phyloP scores from a whole-genome alignment of 176 grass and related monocot genomes.

The Tuctoria greenei region DNA sequence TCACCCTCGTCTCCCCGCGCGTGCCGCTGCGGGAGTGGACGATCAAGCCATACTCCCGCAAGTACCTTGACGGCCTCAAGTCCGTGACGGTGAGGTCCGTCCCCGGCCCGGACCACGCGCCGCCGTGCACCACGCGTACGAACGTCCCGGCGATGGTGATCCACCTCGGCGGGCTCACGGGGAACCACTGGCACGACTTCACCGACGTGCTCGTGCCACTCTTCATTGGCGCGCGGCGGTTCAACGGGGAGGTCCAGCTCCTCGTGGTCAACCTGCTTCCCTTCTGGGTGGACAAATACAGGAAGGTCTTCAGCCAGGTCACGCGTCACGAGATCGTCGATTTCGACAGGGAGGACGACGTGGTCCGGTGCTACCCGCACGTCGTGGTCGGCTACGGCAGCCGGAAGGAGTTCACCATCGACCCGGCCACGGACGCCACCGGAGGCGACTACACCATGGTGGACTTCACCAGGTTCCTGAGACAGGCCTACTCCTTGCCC shows the following conservation, averaged over 20 bases:
- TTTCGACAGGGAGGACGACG: conserved; percentile 47
- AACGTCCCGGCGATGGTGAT: conserved; percentile 59
- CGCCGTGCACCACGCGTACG: conserved; percentile 34
- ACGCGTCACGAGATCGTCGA: conserved; percentile 61
- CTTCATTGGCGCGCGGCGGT: conserved; percentile 55
- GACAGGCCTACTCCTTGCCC: conserved; percentile 41
- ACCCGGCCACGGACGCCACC: conserved; percentile 34
- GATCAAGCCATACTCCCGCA: conserved; percentile 66
- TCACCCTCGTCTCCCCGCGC: conserved; percentile 38
- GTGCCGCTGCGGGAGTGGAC: conserved; percentile 41
- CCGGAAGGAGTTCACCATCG: conserved; percentile 69
- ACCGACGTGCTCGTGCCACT: conserved; percentile 58
- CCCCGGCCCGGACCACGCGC: conserved; percentile 4
- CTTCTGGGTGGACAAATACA: conserved; percentile 54
- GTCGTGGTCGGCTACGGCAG: conserved; percentile 52
- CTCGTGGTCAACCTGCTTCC: conserved; percentile 58
- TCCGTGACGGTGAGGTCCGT: conserved; percentile 44
- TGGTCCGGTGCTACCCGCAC: conserved; percentile 53
- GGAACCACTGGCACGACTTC: conserved; percentile 83
- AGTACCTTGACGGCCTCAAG: conserved; percentile 56
- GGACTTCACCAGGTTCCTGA: conserved; percentile 57
- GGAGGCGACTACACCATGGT: conserved; percentile 53
- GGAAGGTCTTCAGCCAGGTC: conserved; percentile 37
- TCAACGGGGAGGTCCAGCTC: conserved; percentile 52
- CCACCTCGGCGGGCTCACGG: conserved; percentile 58